A percentile compares a stretch with the other conserved stretches of the same genome.
phyloP scores from a whole-genome alignment of 352 stramenopile genomes.

The Pythium graminicola region DNA sequence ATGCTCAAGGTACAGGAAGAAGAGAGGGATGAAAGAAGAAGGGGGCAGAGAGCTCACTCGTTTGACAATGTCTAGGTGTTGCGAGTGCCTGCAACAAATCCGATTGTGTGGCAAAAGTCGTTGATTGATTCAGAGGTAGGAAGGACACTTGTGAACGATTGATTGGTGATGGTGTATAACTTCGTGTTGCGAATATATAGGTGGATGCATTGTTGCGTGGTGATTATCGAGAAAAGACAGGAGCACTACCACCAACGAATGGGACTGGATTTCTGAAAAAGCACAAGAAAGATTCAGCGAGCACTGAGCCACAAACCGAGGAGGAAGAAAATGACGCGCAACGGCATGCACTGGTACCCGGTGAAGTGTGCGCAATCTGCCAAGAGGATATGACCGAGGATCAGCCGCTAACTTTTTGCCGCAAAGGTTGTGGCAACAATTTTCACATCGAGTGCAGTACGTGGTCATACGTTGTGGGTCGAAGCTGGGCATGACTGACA shows the following conservation, averaged over 20 bases:
- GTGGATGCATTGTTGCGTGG: slow-evolving; percentile 59
- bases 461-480: slow-evolving; percentile 4
- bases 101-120: slow-evolving; percentile 81
- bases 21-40: not conserved
- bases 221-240: slow-evolving; percentile 45
- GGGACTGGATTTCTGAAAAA: slow-evolving; percentile 39
- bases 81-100: slow-evolving; percentile 53
- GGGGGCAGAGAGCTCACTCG: not conserved
- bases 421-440: slow-evolving; percentile 72
- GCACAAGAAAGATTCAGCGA: slow-evolving; percentile 35
- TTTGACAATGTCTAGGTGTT: slow-evolving; percentile 33
- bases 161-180: no score
- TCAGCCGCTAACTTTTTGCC: slow-evolving; percentile 65
- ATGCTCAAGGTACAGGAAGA: slow-evolving; percentile 67
- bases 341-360: slow-evolving; percentile 54
- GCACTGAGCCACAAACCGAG: slow-evolving; percentile 20
- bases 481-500: not conserved
- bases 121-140: slow-evolving; percentile 70
- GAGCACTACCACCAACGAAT: slow-evolving; percentile 11
- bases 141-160: not conserved
- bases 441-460: slow-evolving; percentile 67
- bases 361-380: slow-evolving; percentile 80
- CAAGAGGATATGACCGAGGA: slow-evolving; percentile 70
- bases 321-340: slow-evolving; percentile 24
- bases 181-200: no score